Base-by-base conservation (phyloP, 257 asterid genomes). In the Salvia hispanica region DNA sequence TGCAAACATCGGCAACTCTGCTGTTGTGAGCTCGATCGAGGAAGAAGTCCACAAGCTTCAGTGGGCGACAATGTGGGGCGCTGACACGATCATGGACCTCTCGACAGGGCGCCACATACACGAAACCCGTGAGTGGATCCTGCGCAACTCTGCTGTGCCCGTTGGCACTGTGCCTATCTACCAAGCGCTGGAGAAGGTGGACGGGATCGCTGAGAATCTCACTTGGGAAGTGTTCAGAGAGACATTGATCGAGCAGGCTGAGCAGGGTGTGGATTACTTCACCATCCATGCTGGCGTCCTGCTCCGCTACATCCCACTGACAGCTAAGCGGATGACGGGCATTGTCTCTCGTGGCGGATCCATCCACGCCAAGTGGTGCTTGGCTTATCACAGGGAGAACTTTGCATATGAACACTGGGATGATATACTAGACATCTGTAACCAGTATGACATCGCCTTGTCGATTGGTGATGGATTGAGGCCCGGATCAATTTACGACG, bases 1-100 rank as follows among this genome's bases (percentile, higher is more conserved):
- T 62, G 98, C 97, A 12, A 93, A 93, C 50, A 93, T 93, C 14
- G 98, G 98, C 8, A 93, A 90, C 86, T 90, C 98, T 14, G 98
- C 96, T 6, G 94, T 93, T 45, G 83, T 90, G 9, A 93, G 98
- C 85, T 93, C 97, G 8, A 93, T 93, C 6, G 98, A 93, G 74
- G 96, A 93, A 78, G 97, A 93, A 81, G 98, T 93, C 46, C 95
- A 93, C 77, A 93, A 93, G 76, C 98, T 93, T 28, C 97, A 93
- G 68, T 93, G 97, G 98, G 98, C 97, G 44, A 93, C 97, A 34
- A 90, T 90, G 97, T 93, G 98, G 97, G 97, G 97, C 3, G 98
- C 97, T 1, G 98, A 93, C 62, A 93, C 98, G 2, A 85, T 88
- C 9, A 93, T 93, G 97, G 97, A 93, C 70, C 98, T 93, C 39